Percentiles rank a stretch among this genome's conserved stretches.
Conservation (phyloP, 768 basidiomycete genomes). For the Tulasnella sp. region DNA sequence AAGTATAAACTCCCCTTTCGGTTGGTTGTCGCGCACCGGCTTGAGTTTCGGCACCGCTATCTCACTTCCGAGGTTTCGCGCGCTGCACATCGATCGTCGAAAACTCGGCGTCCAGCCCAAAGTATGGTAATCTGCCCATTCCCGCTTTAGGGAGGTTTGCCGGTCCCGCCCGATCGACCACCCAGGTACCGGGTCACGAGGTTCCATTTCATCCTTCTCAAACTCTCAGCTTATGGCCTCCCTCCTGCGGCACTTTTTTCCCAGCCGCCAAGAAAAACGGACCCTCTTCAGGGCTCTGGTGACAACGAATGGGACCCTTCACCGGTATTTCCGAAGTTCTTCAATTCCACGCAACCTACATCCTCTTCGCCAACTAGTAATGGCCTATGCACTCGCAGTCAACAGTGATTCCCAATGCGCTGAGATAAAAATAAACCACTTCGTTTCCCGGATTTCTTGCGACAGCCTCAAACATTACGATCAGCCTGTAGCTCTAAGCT, state of each 20-base stretch:
- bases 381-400: too few relatives aligned
- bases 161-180: neutral
- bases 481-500: neutral
- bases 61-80: neutral
- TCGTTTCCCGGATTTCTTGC: neutral
- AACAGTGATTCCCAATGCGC: neutral
- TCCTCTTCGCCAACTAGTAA: neutral
- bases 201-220: neutral
- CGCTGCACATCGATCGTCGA: neutral
- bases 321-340: neutral
- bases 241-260: neutral
- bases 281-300: neutral
- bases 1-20: neutral
- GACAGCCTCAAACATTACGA: neutral
- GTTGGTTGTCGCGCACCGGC: neutral
- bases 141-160: neutral
- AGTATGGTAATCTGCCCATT: neutral
- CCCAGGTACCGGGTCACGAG: neutral
- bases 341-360: neutral
- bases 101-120: neutral
- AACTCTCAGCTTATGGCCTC: neutral
- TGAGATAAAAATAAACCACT: neutral
- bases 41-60: neutral
- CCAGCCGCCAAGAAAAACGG: neutral
- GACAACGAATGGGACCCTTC: neutral